Evolutionary conservation across 768 basidiomycete genomes (phyloP).

Genomic region (Suillus placidus): DNA sequence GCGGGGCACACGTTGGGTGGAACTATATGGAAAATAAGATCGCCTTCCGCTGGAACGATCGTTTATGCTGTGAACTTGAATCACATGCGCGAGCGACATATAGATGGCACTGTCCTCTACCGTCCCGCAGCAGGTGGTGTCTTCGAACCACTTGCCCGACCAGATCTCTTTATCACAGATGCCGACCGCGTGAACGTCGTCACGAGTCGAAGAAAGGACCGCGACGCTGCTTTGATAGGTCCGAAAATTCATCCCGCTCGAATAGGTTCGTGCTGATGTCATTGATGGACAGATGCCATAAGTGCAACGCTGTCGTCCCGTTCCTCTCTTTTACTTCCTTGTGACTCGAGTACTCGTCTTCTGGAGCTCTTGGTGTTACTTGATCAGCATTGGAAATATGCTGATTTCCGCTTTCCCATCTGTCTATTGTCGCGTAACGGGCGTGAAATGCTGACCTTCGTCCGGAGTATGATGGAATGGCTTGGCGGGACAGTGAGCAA

Average conservation of each 20-base stretch:
- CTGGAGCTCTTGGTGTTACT: slow-evolving; percentile 94
- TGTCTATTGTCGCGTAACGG: slow-evolving; percentile 92
- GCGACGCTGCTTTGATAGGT: slow-evolving; percentile 90
- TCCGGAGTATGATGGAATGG: slow-evolving; percentile 99
- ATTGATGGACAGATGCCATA: slow-evolving; percentile 67
- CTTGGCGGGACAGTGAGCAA: slow-evolving; percentile 94
- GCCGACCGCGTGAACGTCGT: slow-evolving; percentile 82
- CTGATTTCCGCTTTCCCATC: slow-evolving; percentile 81
- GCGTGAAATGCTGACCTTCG: slow-evolving; percentile 91
- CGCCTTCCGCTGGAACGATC: slow-evolving; percentile 93
- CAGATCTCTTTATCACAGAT: slow-evolving; percentile 93
- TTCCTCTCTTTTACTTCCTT: slow-evolving; percentile 86
- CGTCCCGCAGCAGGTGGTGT: slow-evolving; percentile 73
- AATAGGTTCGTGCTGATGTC: background rate
- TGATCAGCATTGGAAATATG: slow-evolving; percentile 97
- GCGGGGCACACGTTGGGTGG: slow-evolving; percentile 96
- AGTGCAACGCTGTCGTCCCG: slow-evolving; percentile 81
- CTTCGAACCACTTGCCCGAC: slow-evolving; percentile 84
- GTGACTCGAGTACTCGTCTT: slow-evolving; percentile 92
- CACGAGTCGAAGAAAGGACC: slow-evolving; percentile 85
- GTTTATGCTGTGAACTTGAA: slow-evolving; percentile 95
- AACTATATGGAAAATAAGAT: slow-evolving; percentile 98
- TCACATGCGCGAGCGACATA: slow-evolving; percentile 93
- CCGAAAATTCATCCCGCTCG: slow-evolving; percentile 18
- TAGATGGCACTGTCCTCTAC: slow-evolving; percentile 91